Evolutionary conservation across 441 rosid genomes (phyloP).

Genomic region (Gossypium davidsonii): DNA sequence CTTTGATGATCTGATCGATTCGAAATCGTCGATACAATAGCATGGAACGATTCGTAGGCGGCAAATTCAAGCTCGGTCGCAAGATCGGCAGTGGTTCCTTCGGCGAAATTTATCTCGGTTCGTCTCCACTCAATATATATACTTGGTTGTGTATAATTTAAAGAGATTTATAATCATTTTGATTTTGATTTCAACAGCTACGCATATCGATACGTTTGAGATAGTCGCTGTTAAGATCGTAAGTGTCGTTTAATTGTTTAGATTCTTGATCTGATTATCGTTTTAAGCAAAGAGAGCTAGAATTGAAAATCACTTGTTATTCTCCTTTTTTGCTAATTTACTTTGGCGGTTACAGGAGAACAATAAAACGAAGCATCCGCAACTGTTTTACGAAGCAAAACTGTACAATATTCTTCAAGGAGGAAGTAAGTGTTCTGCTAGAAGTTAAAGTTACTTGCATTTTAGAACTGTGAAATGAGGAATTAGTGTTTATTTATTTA

Average conservation of each 20-base stretch:
- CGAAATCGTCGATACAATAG: conserved; percentile 6
- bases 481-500: background rate
- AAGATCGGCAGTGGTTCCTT: conserved; percentile 93
- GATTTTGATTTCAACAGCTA: conserved; percentile 43
- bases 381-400: conserved; percentile 59
- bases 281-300: background rate
- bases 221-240: conserved; percentile 94
- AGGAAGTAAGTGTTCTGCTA: conserved; percentile 42
- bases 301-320: background rate
- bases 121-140: conserved; percentile 9
- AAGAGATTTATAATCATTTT: conserved; percentile 8
- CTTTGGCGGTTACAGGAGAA: conserved; percentile 39
- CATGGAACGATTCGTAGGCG: conserved; percentile 86
- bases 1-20: conserved; percentile 24
- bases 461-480: background rate
- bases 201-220: conserved; percentile 83
- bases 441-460: background rate
- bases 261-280: conserved; percentile 13
- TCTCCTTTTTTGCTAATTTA: background rate
- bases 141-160: background rate
- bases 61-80: conserved; percentile 83
- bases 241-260: conserved; percentile 25
- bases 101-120: conserved; percentile 38
- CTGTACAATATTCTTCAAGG: conserved; percentile 24
- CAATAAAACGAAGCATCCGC: conserved; percentile 59